phyloP scores from a whole-genome alignment of 1,139 yeast species.

The Candida sojae region DNA sequence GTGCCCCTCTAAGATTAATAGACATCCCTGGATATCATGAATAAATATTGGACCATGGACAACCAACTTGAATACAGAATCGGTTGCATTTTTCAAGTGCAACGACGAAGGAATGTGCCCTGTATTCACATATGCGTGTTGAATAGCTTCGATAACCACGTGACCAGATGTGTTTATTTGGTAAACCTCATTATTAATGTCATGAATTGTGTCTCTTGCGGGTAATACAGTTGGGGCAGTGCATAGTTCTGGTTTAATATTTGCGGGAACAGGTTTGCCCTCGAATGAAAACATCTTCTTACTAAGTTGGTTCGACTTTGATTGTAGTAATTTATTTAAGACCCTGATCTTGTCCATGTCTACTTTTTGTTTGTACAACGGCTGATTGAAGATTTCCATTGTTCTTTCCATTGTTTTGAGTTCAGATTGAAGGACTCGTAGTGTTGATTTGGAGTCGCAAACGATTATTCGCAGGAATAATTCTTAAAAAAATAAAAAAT shows the following conservation, averaged over 20 bases:
- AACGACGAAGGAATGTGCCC: not conserved
- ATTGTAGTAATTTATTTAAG: constrained; percentile 1
- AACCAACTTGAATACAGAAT: not conserved
- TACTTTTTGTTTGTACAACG: constrained; percentile 1
- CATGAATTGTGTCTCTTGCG: not conserved
- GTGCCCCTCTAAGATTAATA: constrained; percentile 33
- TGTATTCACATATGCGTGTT: not conserved
- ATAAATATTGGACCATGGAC: constrained; percentile 2
- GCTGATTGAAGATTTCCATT: not conserved
- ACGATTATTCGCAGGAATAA: not conserved
- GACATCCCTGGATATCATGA: constrained; percentile 21
- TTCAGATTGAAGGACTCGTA: not conserved
- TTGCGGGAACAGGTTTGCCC: constrained; percentile 1
- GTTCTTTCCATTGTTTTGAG: not conserved
- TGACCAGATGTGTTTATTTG: not conserved
- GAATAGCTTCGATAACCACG: not conserved
- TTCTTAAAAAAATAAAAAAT: not conserved
- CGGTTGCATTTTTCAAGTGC: not conserved
- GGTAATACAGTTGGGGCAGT: not conserved
- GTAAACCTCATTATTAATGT: not conserved
- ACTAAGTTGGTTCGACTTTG: constrained; percentile 3
- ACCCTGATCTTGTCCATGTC: not conserved
- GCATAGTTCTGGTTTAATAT: not conserved
- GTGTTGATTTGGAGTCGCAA: not conserved
- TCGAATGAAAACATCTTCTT: constrained; percentile 2